Conservation (phyloP, 306 rosid species). For the Cyclanthera cordifolia region DNA sequence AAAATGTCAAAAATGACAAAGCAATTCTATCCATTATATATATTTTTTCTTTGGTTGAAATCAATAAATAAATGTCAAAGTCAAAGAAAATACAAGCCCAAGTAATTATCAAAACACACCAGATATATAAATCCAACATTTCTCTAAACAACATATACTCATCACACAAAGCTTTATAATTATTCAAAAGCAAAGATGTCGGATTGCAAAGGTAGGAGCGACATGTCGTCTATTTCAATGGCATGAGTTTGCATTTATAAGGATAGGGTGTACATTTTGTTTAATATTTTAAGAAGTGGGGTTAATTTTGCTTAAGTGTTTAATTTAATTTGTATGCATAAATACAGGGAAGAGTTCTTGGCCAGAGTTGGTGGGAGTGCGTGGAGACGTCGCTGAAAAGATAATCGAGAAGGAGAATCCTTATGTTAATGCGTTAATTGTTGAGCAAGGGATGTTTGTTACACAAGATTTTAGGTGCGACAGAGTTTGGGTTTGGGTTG, state of each 20-base stretch:
- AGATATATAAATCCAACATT: background rate
- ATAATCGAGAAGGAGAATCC: background rate
- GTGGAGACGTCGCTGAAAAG: background rate
- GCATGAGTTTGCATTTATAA: no score
- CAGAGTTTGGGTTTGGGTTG: background rate
- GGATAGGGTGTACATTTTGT: background rate
- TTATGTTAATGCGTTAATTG: background rate
- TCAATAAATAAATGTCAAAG: background rate
- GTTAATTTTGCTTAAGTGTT: no score
- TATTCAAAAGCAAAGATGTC: background rate
- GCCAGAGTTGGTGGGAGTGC: background rate
- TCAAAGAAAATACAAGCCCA: background rate
- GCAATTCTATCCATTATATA: background rate
- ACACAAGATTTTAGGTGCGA: background rate
- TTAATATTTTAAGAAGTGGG: background rate
- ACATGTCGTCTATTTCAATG: background rate
- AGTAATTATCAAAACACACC: background rate
- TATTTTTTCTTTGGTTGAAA: background rate
- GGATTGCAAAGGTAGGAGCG: background rate
- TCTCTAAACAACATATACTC: background rate
- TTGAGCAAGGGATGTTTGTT: background rate
- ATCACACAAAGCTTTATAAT: background rate
- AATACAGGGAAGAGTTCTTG: background rate
- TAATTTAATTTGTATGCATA: background rate
- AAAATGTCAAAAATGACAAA: slow-evolving; percentile 6